Conservation (phyloP, 2,329 filamentous ascomycete genomes). For the Colletotrichum sojae region DNA sequence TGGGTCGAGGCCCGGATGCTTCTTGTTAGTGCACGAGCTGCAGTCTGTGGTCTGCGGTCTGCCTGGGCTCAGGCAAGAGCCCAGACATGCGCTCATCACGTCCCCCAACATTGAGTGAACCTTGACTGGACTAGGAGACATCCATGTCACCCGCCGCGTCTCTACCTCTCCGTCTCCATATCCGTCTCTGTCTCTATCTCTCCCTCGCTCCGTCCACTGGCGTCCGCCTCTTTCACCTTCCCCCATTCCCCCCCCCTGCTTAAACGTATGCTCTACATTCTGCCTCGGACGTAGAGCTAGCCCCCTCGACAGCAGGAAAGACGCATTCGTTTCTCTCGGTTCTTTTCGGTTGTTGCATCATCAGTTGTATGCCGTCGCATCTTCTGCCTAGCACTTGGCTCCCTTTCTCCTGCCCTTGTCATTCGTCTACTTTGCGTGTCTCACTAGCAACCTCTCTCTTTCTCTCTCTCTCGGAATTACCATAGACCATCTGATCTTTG, state of each 20-base stretch:
- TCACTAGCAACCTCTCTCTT: neutral
- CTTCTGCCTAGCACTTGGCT: conserved; percentile 9
- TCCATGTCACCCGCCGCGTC: conserved; percentile 33
- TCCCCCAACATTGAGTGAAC: conserved; percentile 9
- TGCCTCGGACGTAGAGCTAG: neutral
- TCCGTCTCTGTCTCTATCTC: conserved; percentile 1
- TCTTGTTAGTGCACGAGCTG: neutral
- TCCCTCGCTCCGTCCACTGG: neutral
- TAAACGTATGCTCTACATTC: neutral
- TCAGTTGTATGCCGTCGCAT: conserved; percentile 24
- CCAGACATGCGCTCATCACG: neutral
- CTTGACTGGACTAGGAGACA: conserved; percentile 25
- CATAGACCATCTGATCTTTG: conserved; percentile 39
- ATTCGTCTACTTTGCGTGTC: neutral
- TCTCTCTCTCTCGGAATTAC: conserved; percentile 9
- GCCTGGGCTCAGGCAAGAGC: no score
- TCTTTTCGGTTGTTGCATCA: conserved; percentile 31
- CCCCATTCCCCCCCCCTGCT: neutral
- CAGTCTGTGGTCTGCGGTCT: no score
- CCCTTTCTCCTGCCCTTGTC: neutral
- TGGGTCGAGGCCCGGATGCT: neutral
- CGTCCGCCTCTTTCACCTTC: neutral
- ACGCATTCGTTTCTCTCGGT: conserved; percentile 29
- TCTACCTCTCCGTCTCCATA: conserved; percentile 18
- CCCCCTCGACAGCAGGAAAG: conserved; percentile 19